These are phyloP conservation scores for Epithemia pelagica DNA, from an alignment of 108 stramenopile genomes.

Conservation along the genomic window DNA sequence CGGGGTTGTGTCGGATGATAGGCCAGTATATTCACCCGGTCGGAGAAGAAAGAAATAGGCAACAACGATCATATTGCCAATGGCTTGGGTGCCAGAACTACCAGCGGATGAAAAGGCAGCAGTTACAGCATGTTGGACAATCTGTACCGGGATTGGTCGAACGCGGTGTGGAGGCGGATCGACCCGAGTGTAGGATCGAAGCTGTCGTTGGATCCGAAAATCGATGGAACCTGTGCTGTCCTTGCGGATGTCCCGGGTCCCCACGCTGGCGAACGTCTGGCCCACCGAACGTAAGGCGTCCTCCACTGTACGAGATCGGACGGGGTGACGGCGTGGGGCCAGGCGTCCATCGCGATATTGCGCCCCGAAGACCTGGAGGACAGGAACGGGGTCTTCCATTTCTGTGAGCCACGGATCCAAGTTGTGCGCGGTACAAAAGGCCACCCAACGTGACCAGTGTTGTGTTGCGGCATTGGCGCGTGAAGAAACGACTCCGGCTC, in stretches of 20 bases:
- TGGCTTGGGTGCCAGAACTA: constrained; percentile 4
- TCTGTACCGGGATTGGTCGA: constrained; percentile 27
- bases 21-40: constrained; percentile 29
- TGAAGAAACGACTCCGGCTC: constrained; percentile 6
- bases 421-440: constrained; percentile 5
- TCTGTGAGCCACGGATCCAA: constrained; percentile 21
- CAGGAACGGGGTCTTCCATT: constrained; percentile 17
- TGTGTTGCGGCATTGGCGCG: constrained; percentile 1
- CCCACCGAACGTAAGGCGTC: constrained; percentile 21
- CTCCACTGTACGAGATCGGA: constrained; percentile 21
- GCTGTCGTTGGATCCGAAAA: constrained; percentile 13
- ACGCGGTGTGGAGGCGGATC: constrained; percentile 35
- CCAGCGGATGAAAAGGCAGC: background rate
- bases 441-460: constrained; percentile 12
- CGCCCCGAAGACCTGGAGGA: constrained; percentile 35
- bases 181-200: constrained; percentile 18
- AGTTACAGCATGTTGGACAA: background rate
- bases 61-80: constrained; percentile 31
- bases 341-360: constrained; percentile 17
- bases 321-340: constrained; percentile 17
- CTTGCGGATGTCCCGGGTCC: constrained; percentile 19
- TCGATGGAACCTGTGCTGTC: constrained; percentile 17
- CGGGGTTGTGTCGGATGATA: constrained; percentile 3
- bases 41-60: constrained; percentile 49
- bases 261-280: constrained; percentile 24